Evolutionary conservation across 306 rosid genomes (phyloP), one percentile per base, ranked within the genome.

Genomic region (Castanospermum australe): DNA sequence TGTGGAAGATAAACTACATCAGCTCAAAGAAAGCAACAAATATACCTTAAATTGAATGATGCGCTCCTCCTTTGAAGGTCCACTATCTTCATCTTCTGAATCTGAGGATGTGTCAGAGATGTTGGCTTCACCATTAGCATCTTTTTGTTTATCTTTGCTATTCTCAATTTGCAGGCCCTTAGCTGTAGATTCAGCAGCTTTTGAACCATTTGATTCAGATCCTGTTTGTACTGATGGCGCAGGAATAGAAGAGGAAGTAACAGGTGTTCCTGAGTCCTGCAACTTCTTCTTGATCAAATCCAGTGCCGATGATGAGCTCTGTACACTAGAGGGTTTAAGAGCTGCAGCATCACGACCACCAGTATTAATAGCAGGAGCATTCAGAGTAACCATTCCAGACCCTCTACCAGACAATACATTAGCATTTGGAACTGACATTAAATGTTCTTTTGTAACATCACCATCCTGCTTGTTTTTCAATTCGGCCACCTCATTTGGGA

Each of bases 271-370:
- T 54, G 91, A 89, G 55, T 95, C 99, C 88, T 92, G 98, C 89
- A 95, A 84, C 85, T 95, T 95, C 87, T 88, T 95, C 89, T 95
- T 95, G 67, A 95, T 89, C 88, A 95, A 83, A 81, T 95, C 99
- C 67, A 95, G 81, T 8, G 99, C 98, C 52, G 99, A 95, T 17
- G 99, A 78, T 39, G 97, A 83, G 73, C 88, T 87, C 77, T 85
- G 93, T 6, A 83, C 71, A 66, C 55, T 83, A 55, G 86, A 81
- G n/a, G 90, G 70, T 82, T 84, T 89, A 79, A 84, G 85, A 75
- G 90, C 85, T 83, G 91, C 80, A 67, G 98, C 98, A 84, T 95
- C 98, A 91, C 94, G 98, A 81, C 98, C 96, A 84, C 97, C 98
- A 4, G 91, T 87, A 83, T 71, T 90, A 85, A 95, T 93, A 62